Conservation (phyloP, 352 stramenopile species). For the Pythium phragmitis region DNA sequence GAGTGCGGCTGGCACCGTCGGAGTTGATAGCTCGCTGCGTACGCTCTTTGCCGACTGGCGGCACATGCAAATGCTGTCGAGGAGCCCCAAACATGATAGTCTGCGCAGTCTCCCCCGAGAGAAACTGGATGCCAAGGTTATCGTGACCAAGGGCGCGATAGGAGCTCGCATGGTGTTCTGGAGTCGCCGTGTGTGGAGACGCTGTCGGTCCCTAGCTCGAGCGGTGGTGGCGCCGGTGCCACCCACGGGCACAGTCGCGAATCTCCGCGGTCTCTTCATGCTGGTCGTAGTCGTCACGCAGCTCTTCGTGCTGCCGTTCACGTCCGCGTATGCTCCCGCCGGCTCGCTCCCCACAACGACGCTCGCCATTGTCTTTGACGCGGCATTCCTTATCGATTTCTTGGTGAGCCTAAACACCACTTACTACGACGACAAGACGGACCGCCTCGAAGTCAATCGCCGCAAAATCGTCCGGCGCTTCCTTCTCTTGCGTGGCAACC, state of each 20-base stretch:
- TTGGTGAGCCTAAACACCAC: conserved; percentile 21
- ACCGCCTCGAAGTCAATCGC: conserved; percentile 13
- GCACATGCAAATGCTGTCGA: conserved; percentile 4
- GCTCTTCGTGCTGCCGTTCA: conserved; percentile 21
- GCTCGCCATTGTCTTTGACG: conserved; percentile 13
- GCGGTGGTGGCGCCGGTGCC: conserved; percentile 3
- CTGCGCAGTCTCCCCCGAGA: not conserved
- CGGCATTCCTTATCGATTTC: conserved; percentile 14
- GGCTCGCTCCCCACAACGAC: not conserved
- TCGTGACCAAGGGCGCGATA: not conserved
- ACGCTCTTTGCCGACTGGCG: conserved; percentile 16
- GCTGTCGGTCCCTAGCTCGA: not conserved
- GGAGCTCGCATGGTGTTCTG: not conserved
- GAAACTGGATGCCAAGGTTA: not conserved
- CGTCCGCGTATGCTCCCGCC: conserved; percentile 16
- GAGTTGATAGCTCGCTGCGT: conserved; percentile 11
- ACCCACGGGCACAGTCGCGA: conserved; percentile 8
- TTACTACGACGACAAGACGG: conserved; percentile 18
- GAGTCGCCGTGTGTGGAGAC: not conserved
- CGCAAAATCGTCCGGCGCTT: conserved; percentile 7
- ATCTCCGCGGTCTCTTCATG: not conserved
- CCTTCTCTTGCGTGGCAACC: conserved; percentile 1
- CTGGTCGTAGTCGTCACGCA: conserved; percentile 10
- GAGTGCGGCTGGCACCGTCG: not conserved
- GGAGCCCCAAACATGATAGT: conserved; percentile 12